phyloP scores from a whole-genome alignment of 2,329 filamentous ascomycete species.

The Phialemonium atrogriseum region DNA sequence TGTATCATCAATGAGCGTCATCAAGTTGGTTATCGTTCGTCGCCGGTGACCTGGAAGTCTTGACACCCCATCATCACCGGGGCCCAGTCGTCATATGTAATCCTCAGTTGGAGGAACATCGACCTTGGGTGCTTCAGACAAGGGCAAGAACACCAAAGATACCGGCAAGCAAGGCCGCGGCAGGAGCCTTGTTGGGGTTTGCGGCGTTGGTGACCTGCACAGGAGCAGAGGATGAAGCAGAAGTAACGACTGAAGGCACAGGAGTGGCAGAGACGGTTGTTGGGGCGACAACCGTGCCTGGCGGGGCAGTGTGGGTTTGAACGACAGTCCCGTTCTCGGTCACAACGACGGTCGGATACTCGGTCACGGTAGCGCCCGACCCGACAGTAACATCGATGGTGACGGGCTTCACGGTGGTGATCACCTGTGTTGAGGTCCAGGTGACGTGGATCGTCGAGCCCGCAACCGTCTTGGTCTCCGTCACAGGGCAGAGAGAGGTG shows the following conservation, averaged over 20 bases:
- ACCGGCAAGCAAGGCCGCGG: constrained; percentile 27
- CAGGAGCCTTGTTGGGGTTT: constrained; percentile 14
- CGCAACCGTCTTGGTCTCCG: constrained; percentile 33
- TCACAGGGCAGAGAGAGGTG: constrained; percentile 30
- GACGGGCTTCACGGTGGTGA: constrained; percentile 30
- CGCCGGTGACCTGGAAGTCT: too few relatives aligned
- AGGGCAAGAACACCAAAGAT: constrained; percentile 28
- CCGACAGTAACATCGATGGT: constrained; percentile 30
- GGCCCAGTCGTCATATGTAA: too few relatives aligned
- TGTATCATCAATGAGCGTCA: too few relatives aligned
- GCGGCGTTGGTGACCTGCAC: constrained; percentile 22
- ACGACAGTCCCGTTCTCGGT: constrained; percentile 19
- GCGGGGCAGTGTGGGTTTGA: constrained; percentile 13
- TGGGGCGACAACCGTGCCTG: constrained; percentile 21
- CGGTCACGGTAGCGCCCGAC: constrained; percentile 23
- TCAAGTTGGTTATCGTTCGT: too few relatives aligned
- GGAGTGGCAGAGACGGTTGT: constrained; percentile 12
- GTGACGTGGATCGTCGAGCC: constrained; percentile 32
- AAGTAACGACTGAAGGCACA: constrained; percentile 17
- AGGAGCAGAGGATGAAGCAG: constrained; percentile 7
- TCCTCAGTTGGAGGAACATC: too few relatives aligned
- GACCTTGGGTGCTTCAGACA: too few relatives aligned
- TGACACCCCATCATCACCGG: too few relatives aligned
- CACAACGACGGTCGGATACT: constrained; percentile 25
- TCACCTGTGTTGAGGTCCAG: constrained; percentile 32